Evolutionary conservation across 371 early-diverging fungal species (phyloP).

Genomic region (Fennellomyces sp.): DNA sequence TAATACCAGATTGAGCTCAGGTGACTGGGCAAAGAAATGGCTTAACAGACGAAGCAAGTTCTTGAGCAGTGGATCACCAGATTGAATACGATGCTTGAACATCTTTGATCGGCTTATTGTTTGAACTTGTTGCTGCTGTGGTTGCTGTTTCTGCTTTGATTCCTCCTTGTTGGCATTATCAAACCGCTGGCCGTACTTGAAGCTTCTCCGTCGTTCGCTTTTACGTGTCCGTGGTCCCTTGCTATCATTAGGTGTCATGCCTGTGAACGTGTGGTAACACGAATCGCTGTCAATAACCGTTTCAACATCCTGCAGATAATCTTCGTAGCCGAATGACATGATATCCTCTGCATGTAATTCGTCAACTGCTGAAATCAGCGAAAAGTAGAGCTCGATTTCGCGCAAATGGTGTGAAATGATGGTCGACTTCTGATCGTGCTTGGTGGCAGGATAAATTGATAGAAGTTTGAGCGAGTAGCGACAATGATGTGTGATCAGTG

Average conservation of each 20-base stretch:
- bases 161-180: conserved; percentile 26
- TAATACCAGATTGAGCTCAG: conserved; percentile 87
- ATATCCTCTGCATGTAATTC: conserved; percentile 57
- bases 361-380: conserved; percentile 65
- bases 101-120: conserved; percentile 13
- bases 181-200: conserved; percentile 62
- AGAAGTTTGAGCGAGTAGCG: conserved; percentile 73
- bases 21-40: conserved; percentile 86
- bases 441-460: conserved; percentile 63
- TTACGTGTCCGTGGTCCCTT: conserved; percentile 24
- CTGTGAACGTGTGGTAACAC: conserved; percentile 55
- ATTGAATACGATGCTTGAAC: conserved; percentile 55
- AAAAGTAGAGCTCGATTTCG: conserved; percentile 73
- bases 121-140: background rate
- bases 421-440: conserved; percentile 13
- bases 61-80: conserved; percentile 69
- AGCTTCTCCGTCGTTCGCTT: conserved; percentile 55
- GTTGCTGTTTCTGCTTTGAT: background rate
- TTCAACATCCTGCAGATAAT: conserved; percentile 81
- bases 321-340: conserved; percentile 70
- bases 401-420: conserved; percentile 68
- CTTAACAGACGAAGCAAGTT: conserved; percentile 65
- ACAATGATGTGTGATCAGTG: conserved; percentile 77
- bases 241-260: conserved; percentile 19
- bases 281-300: conserved; percentile 62